Conservation (phyloP, 371 early-diverging fungal genomes). For the Apophysomyces trapeziformis region DNA sequence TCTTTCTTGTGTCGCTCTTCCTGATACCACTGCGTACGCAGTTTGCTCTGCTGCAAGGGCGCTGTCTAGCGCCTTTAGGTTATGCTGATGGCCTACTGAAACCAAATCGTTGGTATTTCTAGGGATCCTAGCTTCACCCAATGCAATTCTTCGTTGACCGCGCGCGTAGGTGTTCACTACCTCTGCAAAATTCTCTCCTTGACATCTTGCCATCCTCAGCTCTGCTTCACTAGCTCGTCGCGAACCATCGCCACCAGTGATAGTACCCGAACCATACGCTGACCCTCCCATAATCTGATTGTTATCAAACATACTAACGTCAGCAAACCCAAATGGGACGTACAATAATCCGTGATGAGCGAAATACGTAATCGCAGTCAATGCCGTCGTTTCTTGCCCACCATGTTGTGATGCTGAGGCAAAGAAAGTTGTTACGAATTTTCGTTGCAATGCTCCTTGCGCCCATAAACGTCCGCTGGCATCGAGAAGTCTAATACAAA, state of each 20-base stretch:
- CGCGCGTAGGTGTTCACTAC: constrained; percentile 40
- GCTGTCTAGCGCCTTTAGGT: constrained; percentile 17
- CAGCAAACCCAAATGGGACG: constrained; percentile 74
- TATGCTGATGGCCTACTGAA: not conserved
- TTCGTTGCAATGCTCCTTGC: constrained; percentile 65
- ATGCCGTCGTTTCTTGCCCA: constrained; percentile 81
- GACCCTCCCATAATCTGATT: constrained; percentile 64
- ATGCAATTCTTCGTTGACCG: not conserved
- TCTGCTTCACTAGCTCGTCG: constrained; percentile 69
- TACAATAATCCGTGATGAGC: constrained; percentile 83
- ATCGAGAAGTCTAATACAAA: constrained; percentile 53
- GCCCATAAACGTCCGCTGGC: constrained; percentile 79
- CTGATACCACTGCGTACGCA: constrained; percentile 12
- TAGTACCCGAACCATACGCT: constrained; percentile 79
- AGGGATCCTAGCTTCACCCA: not conserved
- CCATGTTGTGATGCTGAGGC: constrained; percentile 74
- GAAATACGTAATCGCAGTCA: constrained; percentile 68
- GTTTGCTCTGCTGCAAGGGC: constrained; percentile 21
- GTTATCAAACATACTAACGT: constrained; percentile 39
- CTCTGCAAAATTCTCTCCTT: constrained; percentile 71
- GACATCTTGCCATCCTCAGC: constrained; percentile 64
- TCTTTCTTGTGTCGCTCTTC: not conserved
- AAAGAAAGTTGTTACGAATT: constrained; percentile 76
- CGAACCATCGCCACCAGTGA: constrained; percentile 73
- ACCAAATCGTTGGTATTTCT: not conserved